phyloP scores from a whole-genome alignment of 176 grass and related monocot genomes.

The Alloteropsis semialata region DNA sequence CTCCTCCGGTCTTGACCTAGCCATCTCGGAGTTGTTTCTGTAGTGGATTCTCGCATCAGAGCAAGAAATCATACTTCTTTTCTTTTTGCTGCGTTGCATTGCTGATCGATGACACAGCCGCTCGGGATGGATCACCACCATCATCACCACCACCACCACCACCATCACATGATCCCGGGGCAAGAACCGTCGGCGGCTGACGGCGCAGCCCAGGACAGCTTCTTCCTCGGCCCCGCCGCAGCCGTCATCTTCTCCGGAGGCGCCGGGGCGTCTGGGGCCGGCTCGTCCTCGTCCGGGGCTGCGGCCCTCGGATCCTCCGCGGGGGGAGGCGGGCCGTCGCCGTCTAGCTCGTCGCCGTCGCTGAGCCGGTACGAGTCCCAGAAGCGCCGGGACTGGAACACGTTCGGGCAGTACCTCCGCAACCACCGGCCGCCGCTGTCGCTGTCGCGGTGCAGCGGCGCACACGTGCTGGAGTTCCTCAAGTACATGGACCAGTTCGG shows the following conservation, averaged over 20 bases:
- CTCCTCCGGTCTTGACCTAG: conserved; percentile 25
- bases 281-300: conserved; percentile 41
- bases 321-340: conserved; percentile 16
- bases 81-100: conserved; percentile 11
- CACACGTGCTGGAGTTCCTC: conserved; percentile 89
- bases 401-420: conserved; percentile 81
- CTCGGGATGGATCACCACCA: conserved; percentile 41
- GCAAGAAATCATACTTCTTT: conserved; percentile 35
- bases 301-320: neutral
- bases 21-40: neutral
- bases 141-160: conserved; percentile 41
- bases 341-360: conserved; percentile 49
- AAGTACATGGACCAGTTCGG: conserved; percentile 97
- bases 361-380: conserved; percentile 83
- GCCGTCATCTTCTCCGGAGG: conserved; percentile 48
- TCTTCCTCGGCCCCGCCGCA: conserved; percentile 48
- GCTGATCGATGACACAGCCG: neutral
- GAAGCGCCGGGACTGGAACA: conserved; percentile 94
- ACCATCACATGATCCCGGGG: conserved; percentile 62
- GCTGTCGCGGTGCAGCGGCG: conserved; percentile 69
- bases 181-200: conserved; percentile 42
- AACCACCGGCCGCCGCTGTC: conserved; percentile 88
- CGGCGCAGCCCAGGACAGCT: conserved; percentile 44
- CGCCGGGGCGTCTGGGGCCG: neutral
- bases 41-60: conserved; percentile 3